Evolutionary conservation across 768 basidiomycete genomes (phyloP).

Genomic region (Heimioporus sp.): DNA sequence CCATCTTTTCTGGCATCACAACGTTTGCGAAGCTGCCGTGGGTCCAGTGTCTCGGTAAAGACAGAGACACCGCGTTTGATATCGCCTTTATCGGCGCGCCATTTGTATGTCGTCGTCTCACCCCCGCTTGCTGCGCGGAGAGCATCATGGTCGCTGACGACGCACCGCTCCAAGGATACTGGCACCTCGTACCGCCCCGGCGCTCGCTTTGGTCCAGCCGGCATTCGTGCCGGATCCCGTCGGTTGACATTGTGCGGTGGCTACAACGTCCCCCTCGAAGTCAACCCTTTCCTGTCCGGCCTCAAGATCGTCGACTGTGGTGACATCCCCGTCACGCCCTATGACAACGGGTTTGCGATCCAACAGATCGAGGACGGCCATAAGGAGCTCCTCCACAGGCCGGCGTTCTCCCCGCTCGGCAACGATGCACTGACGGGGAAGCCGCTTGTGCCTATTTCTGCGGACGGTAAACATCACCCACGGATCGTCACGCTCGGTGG

Average conservation of each 20-base stretch:
- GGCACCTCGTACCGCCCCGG: conserved; percentile 79
- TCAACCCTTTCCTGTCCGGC: conserved; percentile 70
- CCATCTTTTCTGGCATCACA: conserved; percentile 78
- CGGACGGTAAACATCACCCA: conserved; percentile 75
- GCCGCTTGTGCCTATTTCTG: conserved; percentile 54
- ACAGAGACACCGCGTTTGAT: conserved; percentile 60
- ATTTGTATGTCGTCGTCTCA: conserved; percentile 50
- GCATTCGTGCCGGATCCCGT: conserved; percentile 77
- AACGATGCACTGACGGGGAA: conserved; percentile 61
- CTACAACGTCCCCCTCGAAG: conserved; percentile 71
- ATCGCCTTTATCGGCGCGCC: conserved; percentile 82
- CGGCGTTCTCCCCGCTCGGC: conserved; percentile 58
- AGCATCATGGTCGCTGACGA: no score
- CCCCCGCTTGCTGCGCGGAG: not conserved
- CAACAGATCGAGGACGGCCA: conserved; percentile 74
- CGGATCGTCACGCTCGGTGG: conserved; percentile 83
- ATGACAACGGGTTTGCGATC: conserved; percentile 72
- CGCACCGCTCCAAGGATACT: conserved; percentile 51
- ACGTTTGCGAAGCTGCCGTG: conserved; percentile 90
- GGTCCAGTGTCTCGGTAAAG: conserved; percentile 71
- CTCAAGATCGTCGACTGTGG: conserved; percentile 75
- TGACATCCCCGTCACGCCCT: conserved; percentile 76
- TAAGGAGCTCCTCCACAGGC: conserved; percentile 64
- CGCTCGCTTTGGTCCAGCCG: conserved; percentile 83
- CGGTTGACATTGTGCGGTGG: conserved; percentile 74